Evolutionary conservation across 208 protist genomes (phyloP), one percentile per base, ranked within the genome.

Genomic region (Blechomonas ayalai): DNA sequence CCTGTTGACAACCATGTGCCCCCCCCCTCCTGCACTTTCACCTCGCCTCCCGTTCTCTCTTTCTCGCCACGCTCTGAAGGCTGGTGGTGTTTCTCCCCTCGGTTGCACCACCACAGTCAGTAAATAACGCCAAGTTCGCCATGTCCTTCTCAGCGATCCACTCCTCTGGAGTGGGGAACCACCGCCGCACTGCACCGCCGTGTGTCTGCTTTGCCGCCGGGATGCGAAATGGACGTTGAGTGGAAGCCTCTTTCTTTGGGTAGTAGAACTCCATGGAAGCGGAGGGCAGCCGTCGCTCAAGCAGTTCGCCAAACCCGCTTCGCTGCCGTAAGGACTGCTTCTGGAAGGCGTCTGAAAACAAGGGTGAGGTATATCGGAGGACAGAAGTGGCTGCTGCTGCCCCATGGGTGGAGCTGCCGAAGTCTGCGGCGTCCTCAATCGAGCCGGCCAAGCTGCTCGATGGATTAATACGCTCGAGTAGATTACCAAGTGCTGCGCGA

Each of bases 121-220:
- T 33, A 24, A 62, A 67, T 35, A 78, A 56, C n/a, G 53, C 49
- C 7, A 82, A n/a, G 22, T 57, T 45, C 8, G 74, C 69, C 64
- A 78, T 80, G 37, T 90, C 76, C 53, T 57, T 52, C 32, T 61
- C 50, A 26, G 40, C 46, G 16, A 83, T 44, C 81, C 81, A 90
- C 53, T 82, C 61, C 51, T 74, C 44, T 13, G 62, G 51, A 8
- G 51, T 51, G 3, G 73, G 73, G 38, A 90, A 90, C 56, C 60
- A 72, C 35, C 45, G 51, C 22, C 71, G 62, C 41, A 69, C 59
- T 39, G 64, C 52, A 12, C 57, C 59, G 15, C 58, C 67, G 4
- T 50, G 32, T 15, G 61, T 51, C 52, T 70, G 53, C 38, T 31
- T 27, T 3, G 72, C 62, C 1, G 68, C 59, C 3, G 71, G 61